A percentile compares a stretch with the other conserved stretches of the same genome.
Evolutionary conservation across 345 rosid genomes (phyloP).

Genomic region (Brassica juncea): DNA sequence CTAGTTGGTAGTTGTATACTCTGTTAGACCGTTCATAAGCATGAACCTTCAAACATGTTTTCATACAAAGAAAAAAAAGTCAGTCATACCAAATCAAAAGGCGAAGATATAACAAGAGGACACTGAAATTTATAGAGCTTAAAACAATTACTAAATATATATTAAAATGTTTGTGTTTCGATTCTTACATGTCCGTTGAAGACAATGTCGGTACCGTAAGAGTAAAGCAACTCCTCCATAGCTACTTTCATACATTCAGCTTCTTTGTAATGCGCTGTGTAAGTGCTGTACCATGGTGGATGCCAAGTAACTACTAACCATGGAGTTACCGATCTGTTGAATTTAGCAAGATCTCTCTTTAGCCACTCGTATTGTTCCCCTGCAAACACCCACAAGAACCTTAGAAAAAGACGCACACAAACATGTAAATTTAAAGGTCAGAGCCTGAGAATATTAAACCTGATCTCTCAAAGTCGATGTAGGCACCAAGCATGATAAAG

Average conservation of each 20-base stretch:
- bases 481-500: constrained; percentile 84
- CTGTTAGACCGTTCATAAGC: constrained; percentile 91
- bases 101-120: background rate
- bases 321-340: constrained; percentile 69
- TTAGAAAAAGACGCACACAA: background rate
- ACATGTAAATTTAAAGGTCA: background rate
- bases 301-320: constrained; percentile 92
- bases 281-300: constrained; percentile 90
- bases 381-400: constrained; percentile 27
- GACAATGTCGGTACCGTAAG: constrained; percentile 68
- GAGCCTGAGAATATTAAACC: constrained; percentile 11
- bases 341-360: constrained; percentile 54
- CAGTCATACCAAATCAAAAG: background rate
- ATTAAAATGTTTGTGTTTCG: background rate
- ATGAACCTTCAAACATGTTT: constrained; percentile 55
- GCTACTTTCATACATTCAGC: constrained; percentile 91
- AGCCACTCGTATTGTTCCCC: constrained; percentile 92
- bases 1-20: constrained; percentile 80
- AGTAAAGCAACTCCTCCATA: constrained; percentile 77
- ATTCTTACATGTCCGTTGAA: constrained; percentile 81
- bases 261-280: constrained; percentile 79
- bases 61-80: background rate
- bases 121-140: background rate
- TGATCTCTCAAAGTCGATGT: constrained; percentile 58
- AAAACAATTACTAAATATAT: background rate